Base-by-base conservation (phyloP, 2,329 filamentous ascomycete genomes). In the Juglanconis juglandina region DNA sequence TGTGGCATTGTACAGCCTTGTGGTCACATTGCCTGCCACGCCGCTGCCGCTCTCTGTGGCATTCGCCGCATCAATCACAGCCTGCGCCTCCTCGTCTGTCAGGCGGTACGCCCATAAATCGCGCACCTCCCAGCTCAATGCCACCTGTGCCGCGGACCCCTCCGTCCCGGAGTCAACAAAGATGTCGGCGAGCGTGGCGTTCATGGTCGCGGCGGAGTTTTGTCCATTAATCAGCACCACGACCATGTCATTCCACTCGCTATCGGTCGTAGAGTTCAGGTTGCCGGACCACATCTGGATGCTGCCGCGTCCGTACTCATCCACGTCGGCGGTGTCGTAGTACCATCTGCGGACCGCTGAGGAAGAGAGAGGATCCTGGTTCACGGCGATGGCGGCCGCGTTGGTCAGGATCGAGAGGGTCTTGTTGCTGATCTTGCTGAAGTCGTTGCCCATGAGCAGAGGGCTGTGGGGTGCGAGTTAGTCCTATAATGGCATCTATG, bases 31-130 rank as follows among this genome's bases (percentile, higher is more conserved):
- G 5, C 34, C 46, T 30, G 49, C 46, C 63, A 76, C 68, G 42
- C 64, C 58, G 53, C 67, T 68, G 39, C 65, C 66, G 46, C 71
- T 72, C 2, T 69, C 69, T 24, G 68, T 64, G 5, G 70, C 69
- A 10, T 70, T 69, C 3, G 70, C 75, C 0, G 76, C 76, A 54
- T 76, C 72, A 11, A 84, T 72, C 35, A 84, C 74, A 0, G 72
- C 69, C 32, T 68, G 66, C 1, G 81, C 80, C 44, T 76, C 75
- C 3, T 69, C 73, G 50, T 77, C 71, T 24, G 69, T 72, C 80
- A 86, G 83, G n/a, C 82, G 72, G 62, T 79, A 78, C 4, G 76
- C 80, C 82, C 82, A 85, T 1, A 85, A 71, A 66, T 85, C 81
- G 52, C 78, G 79, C 5, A 85, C 71, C 62, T 83, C 80, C 80